phyloP scores from a whole-genome alignment of 768 basidiomycete genomes.

The Suillus subalutaceus region DNA sequence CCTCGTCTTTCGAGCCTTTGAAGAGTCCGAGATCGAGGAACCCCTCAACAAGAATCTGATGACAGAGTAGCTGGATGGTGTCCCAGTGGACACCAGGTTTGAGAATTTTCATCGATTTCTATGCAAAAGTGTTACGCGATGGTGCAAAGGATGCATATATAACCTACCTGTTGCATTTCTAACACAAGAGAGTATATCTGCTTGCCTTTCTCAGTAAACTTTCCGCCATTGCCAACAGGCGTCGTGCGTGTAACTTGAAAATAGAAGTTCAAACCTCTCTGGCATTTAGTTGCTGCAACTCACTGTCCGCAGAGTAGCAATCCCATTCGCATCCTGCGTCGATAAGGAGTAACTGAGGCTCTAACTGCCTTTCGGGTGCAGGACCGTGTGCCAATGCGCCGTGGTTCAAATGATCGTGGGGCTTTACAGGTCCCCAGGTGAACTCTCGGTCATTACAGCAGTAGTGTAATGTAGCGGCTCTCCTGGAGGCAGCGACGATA shows the following conservation, averaged over 20 bases:
- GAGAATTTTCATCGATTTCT: conserved; percentile 72
- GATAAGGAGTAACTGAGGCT: conserved; percentile 81
- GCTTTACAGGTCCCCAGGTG: conserved; percentile 76
- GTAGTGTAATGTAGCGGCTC: conserved; percentile 92
- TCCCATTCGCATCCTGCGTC: conserved; percentile 95
- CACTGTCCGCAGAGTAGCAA: conserved; percentile 67
- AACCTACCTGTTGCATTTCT: conserved; percentile 80
- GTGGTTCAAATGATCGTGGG: conserved; percentile 57
- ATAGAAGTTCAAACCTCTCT: conserved; percentile 38
- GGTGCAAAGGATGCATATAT: neutral
- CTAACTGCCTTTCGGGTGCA: conserved; percentile 39
- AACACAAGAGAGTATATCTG: conserved; percentile 88
- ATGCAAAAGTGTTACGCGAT: neutral
- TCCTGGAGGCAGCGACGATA: conserved; percentile 85
- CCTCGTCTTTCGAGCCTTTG: conserved; percentile 66
- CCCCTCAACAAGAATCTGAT: conserved; percentile 77
- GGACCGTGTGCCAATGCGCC: conserved; percentile 46
- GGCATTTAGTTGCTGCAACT: conserved; percentile 19
- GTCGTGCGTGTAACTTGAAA: conserved; percentile 75
- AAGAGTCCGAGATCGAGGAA: conserved; percentile 89
- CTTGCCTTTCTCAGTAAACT: conserved; percentile 78
- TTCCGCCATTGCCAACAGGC: conserved; percentile 93
- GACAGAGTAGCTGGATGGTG: conserved; percentile 79
- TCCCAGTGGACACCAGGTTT: conserved; percentile 91
- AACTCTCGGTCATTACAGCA: conserved; percentile 91